These are phyloP conservation scores for Rubia yunnanensis DNA, from an alignment of 257 asterid species.

Conservation along the genomic window DNA sequence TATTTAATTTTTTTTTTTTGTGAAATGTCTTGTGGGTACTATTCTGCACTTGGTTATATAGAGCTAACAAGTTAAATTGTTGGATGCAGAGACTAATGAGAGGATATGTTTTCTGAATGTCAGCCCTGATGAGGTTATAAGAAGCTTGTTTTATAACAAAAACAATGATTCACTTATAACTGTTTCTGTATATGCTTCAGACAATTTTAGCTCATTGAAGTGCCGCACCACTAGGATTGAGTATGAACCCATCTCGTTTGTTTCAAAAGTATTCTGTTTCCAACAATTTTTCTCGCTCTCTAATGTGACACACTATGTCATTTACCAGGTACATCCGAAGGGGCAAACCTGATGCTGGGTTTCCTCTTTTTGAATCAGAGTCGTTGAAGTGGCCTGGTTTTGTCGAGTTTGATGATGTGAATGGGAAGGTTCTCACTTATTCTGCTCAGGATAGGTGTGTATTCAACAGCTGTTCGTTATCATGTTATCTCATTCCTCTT, in stretches of 20 bases:
- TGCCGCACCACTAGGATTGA: slow-evolving; percentile 98
- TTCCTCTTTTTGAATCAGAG: slow-evolving; percentile 89
- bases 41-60: neutral
- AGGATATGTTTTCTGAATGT: slow-evolving; percentile 95
- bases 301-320: slow-evolving; percentile 4
- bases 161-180: slow-evolving; percentile 97
- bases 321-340: slow-evolving; percentile 69
- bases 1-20: neutral
- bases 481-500: neutral
- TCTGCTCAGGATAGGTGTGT: slow-evolving; percentile 89
- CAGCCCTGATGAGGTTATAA: slow-evolving; percentile 92
- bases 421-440: slow-evolving; percentile 94
- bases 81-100: slow-evolving; percentile 72
- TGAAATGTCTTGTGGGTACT: neutral
- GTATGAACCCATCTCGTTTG: slow-evolving; percentile 37
- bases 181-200: slow-evolving; percentile 95
- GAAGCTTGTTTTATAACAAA: slow-evolving; percentile 96
- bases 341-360: slow-evolving; percentile 97
- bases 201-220: slow-evolving; percentile 83
- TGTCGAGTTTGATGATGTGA: slow-evolving; percentile 97
- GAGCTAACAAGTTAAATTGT: slow-evolving; percentile 18
- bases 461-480: neutral
- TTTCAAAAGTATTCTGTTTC: neutral
- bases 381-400: slow-evolving; percentile 99
- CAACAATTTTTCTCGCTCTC: slow-evolving; percentile 12